phyloP scores from a whole-genome alignment of 768 basidiomycete species.

The Lentinula sp. region DNA sequence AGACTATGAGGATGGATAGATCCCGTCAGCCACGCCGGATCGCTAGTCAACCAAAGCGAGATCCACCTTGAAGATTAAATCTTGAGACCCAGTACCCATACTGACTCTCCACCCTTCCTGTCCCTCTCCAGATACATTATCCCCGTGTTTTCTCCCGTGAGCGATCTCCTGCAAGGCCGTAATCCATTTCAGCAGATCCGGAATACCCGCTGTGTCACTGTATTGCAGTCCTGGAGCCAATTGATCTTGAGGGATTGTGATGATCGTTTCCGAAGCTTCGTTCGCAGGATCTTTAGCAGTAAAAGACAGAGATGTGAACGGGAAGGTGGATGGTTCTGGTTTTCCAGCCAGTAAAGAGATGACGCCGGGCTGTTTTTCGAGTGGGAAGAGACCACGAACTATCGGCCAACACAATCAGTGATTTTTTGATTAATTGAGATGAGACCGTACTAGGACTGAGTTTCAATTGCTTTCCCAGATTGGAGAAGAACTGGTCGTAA shows the following conservation, averaged over 20 bases:
- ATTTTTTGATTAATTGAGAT: neutral
- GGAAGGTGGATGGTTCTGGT: slow-evolving; percentile 88
- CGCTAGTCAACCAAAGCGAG: neutral
- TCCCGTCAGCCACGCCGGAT: neutral
- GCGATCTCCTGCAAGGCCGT: slow-evolving; percentile 60
- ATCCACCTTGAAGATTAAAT: slow-evolving; percentile 79
- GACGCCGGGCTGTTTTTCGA: slow-evolving; percentile 39
- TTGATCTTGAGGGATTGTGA: slow-evolving; percentile 53
- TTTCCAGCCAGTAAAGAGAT: slow-evolving; percentile 87
- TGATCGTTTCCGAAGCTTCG: slow-evolving; percentile 33
- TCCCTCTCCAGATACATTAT: slow-evolving; percentile 8
- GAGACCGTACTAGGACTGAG: slow-evolving; percentile 53
- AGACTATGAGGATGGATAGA: slow-evolving; percentile 38
- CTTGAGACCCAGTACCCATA: slow-evolving; percentile 83
- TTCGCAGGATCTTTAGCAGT: slow-evolving; percentile 46
- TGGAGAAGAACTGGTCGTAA: slow-evolving; percentile 59
- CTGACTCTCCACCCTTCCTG: slow-evolving; percentile 68
- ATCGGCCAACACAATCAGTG: neutral
- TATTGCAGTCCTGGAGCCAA: slow-evolving; percentile 73
- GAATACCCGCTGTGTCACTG: slow-evolving; percentile 63
- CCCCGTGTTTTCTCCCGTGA: slow-evolving; percentile 53
- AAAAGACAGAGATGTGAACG: slow-evolving; percentile 77
- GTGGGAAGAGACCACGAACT: slow-evolving; percentile 69
- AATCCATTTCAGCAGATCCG: slow-evolving; percentile 63
- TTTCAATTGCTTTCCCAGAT: slow-evolving; percentile 51